These are phyloP conservation scores for Penicillium digitatum DNA, from an alignment of 2,329 filamentous ascomycete genomes.

Conservation along the genomic window DNA sequence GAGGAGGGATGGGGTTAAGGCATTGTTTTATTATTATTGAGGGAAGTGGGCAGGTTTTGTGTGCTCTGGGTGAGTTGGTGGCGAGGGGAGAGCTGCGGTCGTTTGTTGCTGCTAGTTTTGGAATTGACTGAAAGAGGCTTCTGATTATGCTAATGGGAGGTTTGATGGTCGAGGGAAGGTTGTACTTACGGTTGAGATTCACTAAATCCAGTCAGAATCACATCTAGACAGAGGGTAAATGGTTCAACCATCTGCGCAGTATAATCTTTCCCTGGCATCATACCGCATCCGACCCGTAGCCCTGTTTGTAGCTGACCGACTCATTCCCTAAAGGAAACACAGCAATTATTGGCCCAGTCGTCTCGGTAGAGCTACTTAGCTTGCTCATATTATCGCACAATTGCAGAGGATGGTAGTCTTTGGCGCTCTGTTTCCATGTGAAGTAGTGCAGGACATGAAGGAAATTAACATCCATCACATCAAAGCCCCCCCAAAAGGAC, in stretches of 20 bases:
- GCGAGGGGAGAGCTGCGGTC: constrained; percentile 12
- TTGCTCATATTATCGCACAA: not conserved
- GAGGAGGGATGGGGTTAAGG: constrained; percentile 16
- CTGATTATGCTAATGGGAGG: constrained; percentile 18
- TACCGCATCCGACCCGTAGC: not conserved
- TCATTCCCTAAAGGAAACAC: not conserved
- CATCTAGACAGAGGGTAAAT: not conserved
- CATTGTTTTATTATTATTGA: constrained; percentile 24
- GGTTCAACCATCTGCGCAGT: not conserved
- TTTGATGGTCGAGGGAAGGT: constrained; percentile 22
- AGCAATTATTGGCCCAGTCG: not conserved
- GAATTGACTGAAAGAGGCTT: constrained; percentile 19
- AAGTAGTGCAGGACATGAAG: not conserved
- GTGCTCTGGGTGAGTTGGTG: constrained; percentile 10
- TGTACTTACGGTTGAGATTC: constrained; percentile 17
- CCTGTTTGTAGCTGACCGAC: not conserved
- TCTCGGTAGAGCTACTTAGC: not conserved
- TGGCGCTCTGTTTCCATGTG: not conserved
- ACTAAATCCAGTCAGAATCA: not conserved
- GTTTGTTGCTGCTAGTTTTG: constrained; percentile 21
- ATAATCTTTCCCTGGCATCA: not conserved
- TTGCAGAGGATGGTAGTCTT: not conserved
- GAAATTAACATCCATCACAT: not conserved
- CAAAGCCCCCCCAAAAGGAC: not conserved
- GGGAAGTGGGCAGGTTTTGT: constrained; percentile 12